phyloP scores from a whole-genome alignment of 805 yeast species.

The Candida sonorensis region DNA sequence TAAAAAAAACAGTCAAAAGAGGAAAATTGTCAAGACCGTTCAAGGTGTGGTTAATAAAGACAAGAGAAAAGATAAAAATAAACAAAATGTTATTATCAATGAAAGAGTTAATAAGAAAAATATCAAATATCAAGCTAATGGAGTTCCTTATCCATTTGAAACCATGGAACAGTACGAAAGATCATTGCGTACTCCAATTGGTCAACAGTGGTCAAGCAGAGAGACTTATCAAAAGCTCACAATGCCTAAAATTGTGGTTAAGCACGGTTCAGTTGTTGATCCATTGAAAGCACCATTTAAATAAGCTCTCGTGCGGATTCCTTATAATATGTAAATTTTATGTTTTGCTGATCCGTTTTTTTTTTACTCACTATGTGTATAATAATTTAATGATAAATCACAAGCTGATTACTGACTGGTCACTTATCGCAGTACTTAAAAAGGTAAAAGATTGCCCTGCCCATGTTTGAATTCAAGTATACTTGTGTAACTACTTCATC shows the following conservation, averaged over 20 bases:
- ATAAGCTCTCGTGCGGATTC: slow-evolving; percentile 23
- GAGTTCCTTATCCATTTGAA: slow-evolving; percentile 95
- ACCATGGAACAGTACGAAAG: slow-evolving; percentile 92
- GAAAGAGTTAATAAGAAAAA: slow-evolving; percentile 82
- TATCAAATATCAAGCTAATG: slow-evolving; percentile 74
- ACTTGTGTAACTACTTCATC: too few species aligned
- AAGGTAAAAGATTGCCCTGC: too few species aligned
- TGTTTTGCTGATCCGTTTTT: too few species aligned
- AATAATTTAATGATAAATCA: too few species aligned
- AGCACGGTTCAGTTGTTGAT: slow-evolving; percentile 84
- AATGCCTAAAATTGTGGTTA: slow-evolving; percentile 81
- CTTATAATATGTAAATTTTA: too few species aligned
- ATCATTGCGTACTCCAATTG: slow-evolving; percentile 90
- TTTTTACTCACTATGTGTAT: too few species aligned
- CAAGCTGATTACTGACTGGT: too few species aligned
- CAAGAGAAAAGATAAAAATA: slow-evolving; percentile 69
- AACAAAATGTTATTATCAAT: slow-evolving; percentile 81
- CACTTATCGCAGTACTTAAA: too few species aligned
- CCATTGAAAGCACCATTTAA: slow-evolving; percentile 86
- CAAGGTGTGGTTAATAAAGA: slow-evolving; percentile 70
- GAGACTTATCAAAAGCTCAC: slow-evolving; percentile 81
- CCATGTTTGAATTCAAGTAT: too few species aligned
- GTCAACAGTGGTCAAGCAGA: slow-evolving; percentile 92
- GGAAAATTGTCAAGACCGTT: slow-evolving; percentile 60
- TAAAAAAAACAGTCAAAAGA: slow-evolving; percentile 38